Evolutionary conservation across 495 filamentous ascomycete genomes (phyloP), one percentile per base, ranked within the genome.

Genomic region (Tuber brumale): DNA sequence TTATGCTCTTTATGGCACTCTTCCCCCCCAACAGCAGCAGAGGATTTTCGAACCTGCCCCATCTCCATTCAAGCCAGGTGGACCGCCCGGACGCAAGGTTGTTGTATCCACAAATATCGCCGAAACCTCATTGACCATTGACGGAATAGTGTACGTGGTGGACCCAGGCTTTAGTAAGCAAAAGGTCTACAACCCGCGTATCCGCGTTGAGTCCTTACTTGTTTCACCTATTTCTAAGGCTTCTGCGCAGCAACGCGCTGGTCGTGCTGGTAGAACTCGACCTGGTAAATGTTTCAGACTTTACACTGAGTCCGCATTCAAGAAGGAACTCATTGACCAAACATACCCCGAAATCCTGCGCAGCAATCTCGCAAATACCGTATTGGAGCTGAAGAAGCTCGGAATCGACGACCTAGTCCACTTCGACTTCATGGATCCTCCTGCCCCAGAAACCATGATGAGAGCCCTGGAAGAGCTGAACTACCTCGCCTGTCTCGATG

Each of bases 81-180:
- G 94, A 66, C 86, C 90, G 27, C 93, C 96, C 0, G 96, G 96
- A 37, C 89, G 96, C n/a, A 99, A 99, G 84, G 91, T 91, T 83
- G 95, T 99, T 79, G 89, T 99, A 43, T 91, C 94, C 7, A 99
- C 96, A 72, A 99, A 99, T 83, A 98, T 99, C 83, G 96, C 96
- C 12, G 96, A 99, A 85, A 99, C 96, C 0, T 93, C 90, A 76
- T 90, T 98, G 83, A 99, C 96, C 57, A 99, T 99, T 72, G 96
- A 99, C 83, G 96, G 96, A 83, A 98, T 99, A 76, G 96, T 99
- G 39, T 99, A 97, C 79, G 96, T 99, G 27, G 94, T 99, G 14
- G 96, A 99, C 83, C 95, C 96, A 10, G 96, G 96, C 35, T 99
- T 99, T 86, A 97, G 93, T 84, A 99, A 99, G 87, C 96, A 99